Percentiles rank a stretch among this genome's conserved stretches.
phyloP scores from a whole-genome alignment of 306 rosid species.

The Notholithocarpus densiflorus region DNA sequence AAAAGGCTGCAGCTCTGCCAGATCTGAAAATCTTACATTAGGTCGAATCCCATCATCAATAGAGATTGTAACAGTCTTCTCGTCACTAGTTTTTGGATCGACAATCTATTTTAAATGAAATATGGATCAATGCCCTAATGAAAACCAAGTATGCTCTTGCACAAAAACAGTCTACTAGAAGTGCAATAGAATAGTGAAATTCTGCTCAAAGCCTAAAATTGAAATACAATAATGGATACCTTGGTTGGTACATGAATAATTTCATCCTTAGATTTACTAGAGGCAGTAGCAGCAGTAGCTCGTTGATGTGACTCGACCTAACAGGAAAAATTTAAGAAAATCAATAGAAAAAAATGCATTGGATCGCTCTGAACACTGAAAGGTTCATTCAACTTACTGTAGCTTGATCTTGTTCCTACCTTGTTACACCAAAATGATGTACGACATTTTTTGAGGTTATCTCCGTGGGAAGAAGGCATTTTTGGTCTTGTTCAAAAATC shows the following conservation, averaged over 20 bases:
- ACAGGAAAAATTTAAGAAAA: conserved; percentile 17
- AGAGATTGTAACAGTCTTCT: conserved; percentile 68
- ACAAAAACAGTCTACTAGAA: neutral
- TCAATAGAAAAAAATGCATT: neutral
- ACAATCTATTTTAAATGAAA: conserved; percentile 47
- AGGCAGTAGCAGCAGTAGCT: conserved; percentile 85
- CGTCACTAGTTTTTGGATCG: conserved; percentile 79
- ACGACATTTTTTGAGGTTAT: conserved; percentile 90
- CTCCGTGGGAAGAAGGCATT: conserved; percentile 88
- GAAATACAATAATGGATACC: conserved; percentile 36
- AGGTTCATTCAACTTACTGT: conserved; percentile 58
- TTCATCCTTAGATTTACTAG: conserved; percentile 92
- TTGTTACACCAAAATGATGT: conserved; percentile 71
- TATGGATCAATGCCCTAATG: conserved; percentile 18
- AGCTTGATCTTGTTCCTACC: conserved; percentile 85
- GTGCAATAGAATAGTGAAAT: neutral
- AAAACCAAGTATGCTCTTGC: conserved; percentile 3
- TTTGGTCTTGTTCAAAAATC: conserved; percentile 70
- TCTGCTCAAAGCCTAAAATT: neutral
- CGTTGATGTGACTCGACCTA: conserved; percentile 85
- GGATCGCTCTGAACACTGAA: neutral
- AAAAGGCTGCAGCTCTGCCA: conserved; percentile 75
- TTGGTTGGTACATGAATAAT: conserved; percentile 77
- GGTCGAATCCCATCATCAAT: conserved; percentile 94
- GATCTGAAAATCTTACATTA: conserved; percentile 50